Evolutionary conservation across 805 yeast genomes (phyloP).

Genomic region (Candida insectorum): DNA sequence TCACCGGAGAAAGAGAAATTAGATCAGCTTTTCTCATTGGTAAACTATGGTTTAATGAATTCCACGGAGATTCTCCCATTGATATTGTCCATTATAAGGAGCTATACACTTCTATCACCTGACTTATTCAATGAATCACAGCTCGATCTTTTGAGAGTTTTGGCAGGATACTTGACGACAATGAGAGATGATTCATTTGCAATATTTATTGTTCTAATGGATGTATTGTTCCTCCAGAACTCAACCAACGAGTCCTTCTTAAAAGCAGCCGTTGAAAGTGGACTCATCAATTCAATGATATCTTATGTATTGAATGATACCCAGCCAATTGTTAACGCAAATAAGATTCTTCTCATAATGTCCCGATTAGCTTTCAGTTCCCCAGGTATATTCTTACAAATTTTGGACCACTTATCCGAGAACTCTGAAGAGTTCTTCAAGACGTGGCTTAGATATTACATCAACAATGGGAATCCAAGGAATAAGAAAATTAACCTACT

Average conservation of each 20-base stretch:
- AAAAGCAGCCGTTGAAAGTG: slow-evolving; percentile 37
- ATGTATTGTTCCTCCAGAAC: slow-evolving; percentile 41
- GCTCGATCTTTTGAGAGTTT: slow-evolving; percentile 42
- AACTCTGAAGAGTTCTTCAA: slow-evolving; percentile 22
- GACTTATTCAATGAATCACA: slow-evolving; percentile 37
- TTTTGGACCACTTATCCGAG: slow-evolving; percentile 25
- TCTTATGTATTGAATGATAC: slow-evolving; percentile 40
- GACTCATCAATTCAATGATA: slow-evolving; percentile 42
- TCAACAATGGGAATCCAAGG: slow-evolving; percentile 68
- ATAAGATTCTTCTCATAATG: slow-evolving; percentile 34
- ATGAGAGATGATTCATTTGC: slow-evolving; percentile 72
- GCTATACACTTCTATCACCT: slow-evolving; percentile 54
- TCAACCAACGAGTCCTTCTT: slow-evolving; percentile 22
- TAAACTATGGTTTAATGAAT: slow-evolving; percentile 57
- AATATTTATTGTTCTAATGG: slow-evolving; percentile 52
- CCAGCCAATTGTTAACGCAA: slow-evolving; percentile 38
- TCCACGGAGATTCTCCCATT: slow-evolving; percentile 75
- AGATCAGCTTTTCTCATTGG: slow-evolving; percentile 44
- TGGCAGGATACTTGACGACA: slow-evolving; percentile 52
- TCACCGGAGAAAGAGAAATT: slow-evolving; percentile 32
- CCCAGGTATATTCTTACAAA: slow-evolving; percentile 30
- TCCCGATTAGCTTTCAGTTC: slow-evolving; percentile 34
- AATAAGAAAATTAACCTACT: slow-evolving; percentile 65
- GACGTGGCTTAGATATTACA: slow-evolving; percentile 39
- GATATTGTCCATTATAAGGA: slow-evolving; percentile 57